Base-by-base conservation (phyloP, 352 stramenopile genomes). In the Globisporangium paroecandrum region DNA sequence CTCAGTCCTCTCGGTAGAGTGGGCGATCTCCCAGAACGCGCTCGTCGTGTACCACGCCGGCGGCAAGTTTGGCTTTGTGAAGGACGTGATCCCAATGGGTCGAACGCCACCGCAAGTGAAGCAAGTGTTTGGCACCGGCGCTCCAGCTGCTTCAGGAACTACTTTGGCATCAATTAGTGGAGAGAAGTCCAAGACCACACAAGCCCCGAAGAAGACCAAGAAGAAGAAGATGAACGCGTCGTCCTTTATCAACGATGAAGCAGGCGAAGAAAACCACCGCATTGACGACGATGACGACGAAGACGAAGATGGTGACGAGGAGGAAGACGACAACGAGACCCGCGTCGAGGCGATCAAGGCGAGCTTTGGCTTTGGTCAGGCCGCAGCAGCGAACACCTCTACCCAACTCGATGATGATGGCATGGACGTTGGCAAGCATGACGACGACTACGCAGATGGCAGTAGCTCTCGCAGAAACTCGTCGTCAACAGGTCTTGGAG, bases 301-400 rank as follows among this genome's bases (percentile, higher is more conserved):
- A n/a, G 71, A 80, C 15, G 74, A 78, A 55, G 75, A 81, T 1
- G 70, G 13, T 43, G 36, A 15, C 12, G 36, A 70, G 0, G 75
- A 83, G 1, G 71, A 70, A 1, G 78, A 91, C 51, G 86, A 92
- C 7, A 81, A 82, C 18, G 86, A 94, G 57, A 80, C 78, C 1
- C 76, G 86, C 49, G 83, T 95, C 2, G 83, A 91, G 34, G 83
- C 83, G 1, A 95, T 95, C 69, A 95, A 95, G 59, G 81, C 77
- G 15, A 93, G 84, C 60, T 93, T 93, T 43, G 87, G 87, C 1
- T 95, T 95, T 69, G 87, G 85, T 8, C 25, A 67, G 12, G 55
- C 76, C 18, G 71, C 80, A 53, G 69, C 75, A 1, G 62, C 74
- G 3, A 61, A 69, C 5, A 55, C 56, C 1, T 49, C 72, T n/a